Conservation (phyloP, 495 filamentous ascomycete genomes). For the Daldinia loculata region DNA sequence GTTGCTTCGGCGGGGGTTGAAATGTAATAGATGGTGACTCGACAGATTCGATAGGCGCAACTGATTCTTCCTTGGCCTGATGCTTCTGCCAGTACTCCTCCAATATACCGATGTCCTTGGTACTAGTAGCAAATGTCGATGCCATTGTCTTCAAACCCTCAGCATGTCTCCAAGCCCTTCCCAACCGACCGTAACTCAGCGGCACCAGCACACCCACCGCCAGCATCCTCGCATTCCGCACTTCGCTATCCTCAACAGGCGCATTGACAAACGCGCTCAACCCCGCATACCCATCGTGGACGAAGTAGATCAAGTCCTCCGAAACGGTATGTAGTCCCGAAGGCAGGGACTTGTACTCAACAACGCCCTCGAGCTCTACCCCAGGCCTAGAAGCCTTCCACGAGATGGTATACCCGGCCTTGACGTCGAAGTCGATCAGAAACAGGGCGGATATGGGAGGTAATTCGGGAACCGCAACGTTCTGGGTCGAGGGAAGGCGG, state of each 20-base stretch:
- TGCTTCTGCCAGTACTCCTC: slow-evolving; percentile 83
- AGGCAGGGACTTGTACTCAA: slow-evolving; percentile 93
- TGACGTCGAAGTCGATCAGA: slow-evolving; percentile 86
- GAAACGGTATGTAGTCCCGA: slow-evolving; percentile 90
- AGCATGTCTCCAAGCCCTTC: slow-evolving; percentile 90
- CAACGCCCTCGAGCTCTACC: slow-evolving; percentile 84
- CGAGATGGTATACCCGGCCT: slow-evolving; percentile 83
- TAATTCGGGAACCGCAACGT: slow-evolving; percentile 58
- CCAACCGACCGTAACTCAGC: slow-evolving; percentile 83
- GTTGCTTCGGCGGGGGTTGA: slow-evolving; percentile 38
- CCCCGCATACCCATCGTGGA: slow-evolving; percentile 84
- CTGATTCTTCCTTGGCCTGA: slow-evolving; percentile 54
- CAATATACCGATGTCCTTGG: slow-evolving; percentile 65
- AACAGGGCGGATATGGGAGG: slow-evolving; percentile 85
- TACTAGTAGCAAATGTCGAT: slow-evolving; percentile 63
- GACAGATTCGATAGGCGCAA: slow-evolving; percentile 62
- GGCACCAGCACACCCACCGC: slow-evolving; percentile 90
- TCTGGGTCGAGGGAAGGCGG: slow-evolving; percentile 45
- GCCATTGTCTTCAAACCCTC: slow-evolving; percentile 78
- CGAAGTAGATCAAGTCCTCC: slow-evolving; percentile 92
- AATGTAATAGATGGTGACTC: slow-evolving; percentile 58
- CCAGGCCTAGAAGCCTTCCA: slow-evolving; percentile 80
- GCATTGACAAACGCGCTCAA: slow-evolving; percentile 91
- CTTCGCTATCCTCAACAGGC: slow-evolving; percentile 74
- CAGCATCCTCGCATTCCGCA: slow-evolving; percentile 91